Percentiles rank a stretch among this genome's conserved stretches.
Evolutionary conservation across 768 basidiomycete species (phyloP).

Genomic region (Multifurca ochricompacta): DNA sequence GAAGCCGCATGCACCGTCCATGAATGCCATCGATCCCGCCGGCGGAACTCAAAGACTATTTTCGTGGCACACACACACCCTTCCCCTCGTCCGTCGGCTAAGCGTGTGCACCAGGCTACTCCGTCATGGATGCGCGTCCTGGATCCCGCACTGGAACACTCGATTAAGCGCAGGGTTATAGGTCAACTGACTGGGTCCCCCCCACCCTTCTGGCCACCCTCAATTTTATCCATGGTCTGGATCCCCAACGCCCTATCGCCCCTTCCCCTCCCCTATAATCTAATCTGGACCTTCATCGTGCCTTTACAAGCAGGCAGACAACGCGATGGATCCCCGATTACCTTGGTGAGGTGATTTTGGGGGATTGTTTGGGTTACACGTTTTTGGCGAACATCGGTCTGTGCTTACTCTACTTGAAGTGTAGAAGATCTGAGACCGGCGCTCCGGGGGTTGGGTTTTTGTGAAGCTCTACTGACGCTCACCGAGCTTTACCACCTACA

Average conservation of each 20-base stretch:
- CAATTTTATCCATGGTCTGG: not conserved
- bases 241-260: constrained; percentile 2
- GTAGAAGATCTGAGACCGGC: constrained; percentile 1
- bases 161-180: not conserved
- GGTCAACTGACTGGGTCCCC: not conserved
- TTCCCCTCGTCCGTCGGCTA: not conserved
- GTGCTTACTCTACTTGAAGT: not conserved
- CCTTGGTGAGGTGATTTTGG: constrained; percentile 7
- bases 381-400: constrained; percentile 2
- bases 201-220: not conserved
- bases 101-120: not conserved
- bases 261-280: not conserved
- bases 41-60: constrained; percentile 4
- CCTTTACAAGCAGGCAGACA: constrained; percentile 5
- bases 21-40: not conserved
- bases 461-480: not conserved
- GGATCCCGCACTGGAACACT: not conserved
- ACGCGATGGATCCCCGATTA: constrained; percentile 12
- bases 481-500: not conserved
- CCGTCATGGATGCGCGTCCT: not conserved
- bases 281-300: constrained; percentile 8
- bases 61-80: constrained; percentile 3
- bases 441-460: constrained; percentile 2
- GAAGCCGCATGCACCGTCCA: not conserved
- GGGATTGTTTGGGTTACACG: constrained; percentile 4